These are phyloP conservation scores for Acarospora socialis DNA, from an alignment of 2,329 filamentous ascomycete species.

Conservation along the genomic window DNA sequence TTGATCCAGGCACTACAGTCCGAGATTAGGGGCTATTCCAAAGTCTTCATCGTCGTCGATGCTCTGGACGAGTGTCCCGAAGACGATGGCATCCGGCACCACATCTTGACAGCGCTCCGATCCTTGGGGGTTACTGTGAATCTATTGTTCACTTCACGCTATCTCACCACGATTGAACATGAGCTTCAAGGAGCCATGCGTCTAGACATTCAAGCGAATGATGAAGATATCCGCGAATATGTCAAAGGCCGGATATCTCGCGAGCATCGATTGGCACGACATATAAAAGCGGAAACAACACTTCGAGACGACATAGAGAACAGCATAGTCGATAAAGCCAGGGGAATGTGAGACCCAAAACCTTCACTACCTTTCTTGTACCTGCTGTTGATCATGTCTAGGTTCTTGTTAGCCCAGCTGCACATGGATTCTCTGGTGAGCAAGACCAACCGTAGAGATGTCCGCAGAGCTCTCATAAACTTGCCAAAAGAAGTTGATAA, in stretches of 20 bases:
- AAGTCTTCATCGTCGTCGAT: slow-evolving; percentile 9
- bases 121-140: too few species aligned
- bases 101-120: too few species aligned
- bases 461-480: slow-evolving; percentile 12
- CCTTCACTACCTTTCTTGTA: neutral
- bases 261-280: slow-evolving; percentile 5
- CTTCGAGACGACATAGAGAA: slow-evolving; percentile 13
- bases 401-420: slow-evolving; percentile 16
- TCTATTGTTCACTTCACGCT: too few species aligned
- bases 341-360: slow-evolving; percentile 10
- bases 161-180: too few species aligned
- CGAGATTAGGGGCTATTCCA: slow-evolving; percentile 4
- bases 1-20: slow-evolving; percentile 2
- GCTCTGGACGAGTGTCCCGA: slow-evolving; percentile 9
- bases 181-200: slow-evolving; percentile 2
- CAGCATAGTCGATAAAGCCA: slow-evolving; percentile 8
- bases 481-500: slow-evolving; percentile 13
- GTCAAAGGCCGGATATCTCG: slow-evolving; percentile 7
- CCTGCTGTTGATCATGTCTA: neutral
- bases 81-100: too few species aligned
- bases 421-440: slow-evolving; percentile 15
- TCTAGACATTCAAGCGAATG: slow-evolving; percentile 7
- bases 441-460: slow-evolving; percentile 12
- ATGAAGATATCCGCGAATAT: slow-evolving; percentile 8
- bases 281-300: slow-evolving; percentile 4